Percentiles rank a stretch among this genome's conserved stretches.
These are phyloP conservation scores for Thozetella sp. DNA, from an alignment of 495 filamentous ascomycete species.

Conservation along the genomic window DNA sequence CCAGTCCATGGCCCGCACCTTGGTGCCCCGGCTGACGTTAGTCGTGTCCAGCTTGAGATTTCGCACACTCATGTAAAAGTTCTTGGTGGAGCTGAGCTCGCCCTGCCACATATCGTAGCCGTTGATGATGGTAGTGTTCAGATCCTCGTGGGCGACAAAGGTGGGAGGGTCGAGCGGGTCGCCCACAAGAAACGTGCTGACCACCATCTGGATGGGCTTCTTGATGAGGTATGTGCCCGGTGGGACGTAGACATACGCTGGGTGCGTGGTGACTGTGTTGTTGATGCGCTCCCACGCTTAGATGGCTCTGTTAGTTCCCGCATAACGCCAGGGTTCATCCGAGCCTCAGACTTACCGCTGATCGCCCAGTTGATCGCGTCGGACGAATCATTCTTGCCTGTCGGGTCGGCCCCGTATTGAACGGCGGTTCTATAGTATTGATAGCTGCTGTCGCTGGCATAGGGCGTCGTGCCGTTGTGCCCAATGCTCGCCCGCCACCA, in stretches of 20 bases:
- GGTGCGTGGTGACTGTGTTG: conserved; percentile 53
- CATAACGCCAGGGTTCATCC: not conserved
- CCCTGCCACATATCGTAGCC: conserved; percentile 49
- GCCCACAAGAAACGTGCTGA: conserved; percentile 51
- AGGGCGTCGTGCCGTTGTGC: conserved; percentile 36
- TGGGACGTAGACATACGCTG: conserved; percentile 61
- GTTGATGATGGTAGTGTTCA: conserved; percentile 16
- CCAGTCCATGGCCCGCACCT: conserved; percentile 60
- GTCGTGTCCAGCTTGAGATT: conserved; percentile 76
- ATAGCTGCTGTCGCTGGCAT: conserved; percentile 36
- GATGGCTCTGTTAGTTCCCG: not conserved
- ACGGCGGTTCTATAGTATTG: conserved; percentile 60
- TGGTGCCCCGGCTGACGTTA: conserved; percentile 30
- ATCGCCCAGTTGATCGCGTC: conserved; percentile 66
- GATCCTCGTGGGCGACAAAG: conserved; percentile 56
- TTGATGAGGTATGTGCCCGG: conserved; percentile 57
- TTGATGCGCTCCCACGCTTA: conserved; percentile 31
- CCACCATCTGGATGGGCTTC: conserved; percentile 44
- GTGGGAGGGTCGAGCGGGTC: conserved; percentile 65
- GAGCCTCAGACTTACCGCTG: conserved; percentile 43
- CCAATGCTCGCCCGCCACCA: conserved; percentile 25
- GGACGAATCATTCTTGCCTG: conserved; percentile 63
- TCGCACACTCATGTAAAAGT: conserved; percentile 74
- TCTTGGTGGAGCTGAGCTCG: conserved; percentile 61
- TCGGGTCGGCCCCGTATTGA: conserved; percentile 50